A percentile compares a stretch with the other conserved stretches of the same genome.
Conservation (phyloP, 2,329 filamentous ascomycete species). For the Lomentospora prolificans region DNA sequence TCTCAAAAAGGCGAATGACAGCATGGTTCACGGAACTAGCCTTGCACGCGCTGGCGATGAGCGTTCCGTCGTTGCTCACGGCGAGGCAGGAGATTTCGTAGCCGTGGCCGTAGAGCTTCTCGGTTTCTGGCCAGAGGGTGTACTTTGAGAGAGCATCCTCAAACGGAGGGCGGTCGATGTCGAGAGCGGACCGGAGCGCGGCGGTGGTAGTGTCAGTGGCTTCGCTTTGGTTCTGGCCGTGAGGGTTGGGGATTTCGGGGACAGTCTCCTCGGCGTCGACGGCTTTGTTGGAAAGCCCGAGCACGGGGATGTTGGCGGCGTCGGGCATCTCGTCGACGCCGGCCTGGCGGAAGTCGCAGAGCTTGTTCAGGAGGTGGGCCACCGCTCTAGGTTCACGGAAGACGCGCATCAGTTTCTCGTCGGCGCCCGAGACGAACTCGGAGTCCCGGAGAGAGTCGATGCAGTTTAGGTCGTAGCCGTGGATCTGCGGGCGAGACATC, state of each 20-base stretch:
- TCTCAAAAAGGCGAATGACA: constrained; percentile 86
- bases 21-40: constrained; percentile 90
- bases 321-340: constrained; percentile 58
- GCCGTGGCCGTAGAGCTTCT: constrained; percentile 96
- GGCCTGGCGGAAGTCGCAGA: constrained; percentile 33
- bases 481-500: constrained; percentile 89
- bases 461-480: constrained; percentile 96
- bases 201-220: constrained; percentile 42
- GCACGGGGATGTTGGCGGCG: constrained; percentile 86
- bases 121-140: constrained; percentile 89
- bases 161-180: constrained; percentile 64
- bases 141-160: constrained; percentile 85
- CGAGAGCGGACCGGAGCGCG: constrained; percentile 50
- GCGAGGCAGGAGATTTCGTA: constrained; percentile 91
- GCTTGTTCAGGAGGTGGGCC: constrained; percentile 58
- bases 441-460: constrained; percentile 63
- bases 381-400: constrained; percentile 84
- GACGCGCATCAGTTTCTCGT: constrained; percentile 95
- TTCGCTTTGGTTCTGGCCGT: constrained; percentile 38
- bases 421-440: constrained; percentile 86
- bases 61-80: constrained; percentile 58
- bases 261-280: constrained; percentile 41
- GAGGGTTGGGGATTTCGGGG: constrained; percentile 35
- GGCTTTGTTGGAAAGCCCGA: constrained; percentile 94
- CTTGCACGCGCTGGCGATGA: constrained; percentile 87